A percentile compares a stretch with the other conserved stretches of the same genome.
These are phyloP conservation scores for Leccinum ambiguum DNA, from an alignment of 1,284 basidiomycete species.

Conservation along the genomic window DNA sequence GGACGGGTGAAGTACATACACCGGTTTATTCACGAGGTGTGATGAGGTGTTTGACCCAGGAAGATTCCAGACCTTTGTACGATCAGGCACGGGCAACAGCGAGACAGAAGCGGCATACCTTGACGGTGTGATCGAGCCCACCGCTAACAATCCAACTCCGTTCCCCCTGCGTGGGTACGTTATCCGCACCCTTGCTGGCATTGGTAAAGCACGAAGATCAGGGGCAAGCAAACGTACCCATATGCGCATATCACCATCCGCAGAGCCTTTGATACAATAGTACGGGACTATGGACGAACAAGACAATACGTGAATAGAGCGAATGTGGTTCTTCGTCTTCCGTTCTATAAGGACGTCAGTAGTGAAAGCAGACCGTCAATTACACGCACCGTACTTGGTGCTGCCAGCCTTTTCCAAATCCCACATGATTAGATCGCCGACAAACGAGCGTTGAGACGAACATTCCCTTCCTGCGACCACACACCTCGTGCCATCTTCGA, in stretches of 20 bases:
- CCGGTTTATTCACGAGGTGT: slow-evolving; percentile 59
- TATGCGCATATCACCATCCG: slow-evolving; percentile 79
- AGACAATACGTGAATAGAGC: slow-evolving; percentile 74
- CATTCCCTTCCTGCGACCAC: slow-evolving; percentile 76
- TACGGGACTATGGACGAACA: slow-evolving; percentile 61
- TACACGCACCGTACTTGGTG: slow-evolving; percentile 65
- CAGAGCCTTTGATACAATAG: slow-evolving; percentile 80
- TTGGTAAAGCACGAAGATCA: slow-evolving; percentile 5
- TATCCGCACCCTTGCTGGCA: slow-evolving; percentile 20
- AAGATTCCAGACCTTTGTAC: slow-evolving; percentile 75
- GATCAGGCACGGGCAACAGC: not conserved
- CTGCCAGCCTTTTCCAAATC: slow-evolving; percentile 70
- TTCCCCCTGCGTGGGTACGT: slow-evolving; percentile 23
- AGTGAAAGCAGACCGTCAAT: slow-evolving; percentile 9
- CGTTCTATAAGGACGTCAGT: slow-evolving; percentile 48
- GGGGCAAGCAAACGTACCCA: slow-evolving; percentile 57
- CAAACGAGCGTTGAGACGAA: slow-evolving; percentile 35
- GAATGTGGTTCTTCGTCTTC: slow-evolving; percentile 70
- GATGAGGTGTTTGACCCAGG: slow-evolving; percentile 44
- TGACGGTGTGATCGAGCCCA: slow-evolving; percentile 79
- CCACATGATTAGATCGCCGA: slow-evolving; percentile 83
- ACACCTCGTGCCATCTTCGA: slow-evolving; percentile 62
- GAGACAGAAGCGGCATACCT: slow-evolving; percentile 42
- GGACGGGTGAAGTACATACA: slow-evolving; percentile 74
- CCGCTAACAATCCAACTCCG: slow-evolving; percentile 81